phyloP scores from a whole-genome alignment of 257 asterid species.

The Ajuga chamaepitys region DNA sequence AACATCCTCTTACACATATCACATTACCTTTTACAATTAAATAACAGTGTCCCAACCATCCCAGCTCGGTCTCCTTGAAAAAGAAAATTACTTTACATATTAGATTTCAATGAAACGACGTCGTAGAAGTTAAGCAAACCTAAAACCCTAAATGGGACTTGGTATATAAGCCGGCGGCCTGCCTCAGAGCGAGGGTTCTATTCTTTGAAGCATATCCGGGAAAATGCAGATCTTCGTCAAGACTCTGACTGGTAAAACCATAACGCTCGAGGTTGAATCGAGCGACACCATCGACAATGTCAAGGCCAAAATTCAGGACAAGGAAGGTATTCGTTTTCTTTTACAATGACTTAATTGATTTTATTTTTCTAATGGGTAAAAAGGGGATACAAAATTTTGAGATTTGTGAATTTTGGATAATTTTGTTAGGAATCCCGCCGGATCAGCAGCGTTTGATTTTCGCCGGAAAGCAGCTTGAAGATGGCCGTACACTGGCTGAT shows the following conservation, averaged over 20 bases:
- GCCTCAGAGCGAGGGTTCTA: background rate
- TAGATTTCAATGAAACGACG: slow-evolving; percentile 3
- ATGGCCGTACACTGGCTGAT: slow-evolving; percentile 69
- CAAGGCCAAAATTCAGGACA: slow-evolving; percentile 69
- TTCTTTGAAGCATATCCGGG: background rate
- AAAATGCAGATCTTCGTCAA: slow-evolving; percentile 70
- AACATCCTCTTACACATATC: no score
- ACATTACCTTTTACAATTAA: no score
- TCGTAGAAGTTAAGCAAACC: background rate
- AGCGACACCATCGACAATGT: slow-evolving; percentile 73
- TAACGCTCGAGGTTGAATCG: slow-evolving; percentile 70
- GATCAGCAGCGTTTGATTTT: slow-evolving; percentile 74
- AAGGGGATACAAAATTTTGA: background rate
- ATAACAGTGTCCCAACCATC: no score
- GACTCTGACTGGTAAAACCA: slow-evolving; percentile 66
- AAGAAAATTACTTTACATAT: no score
- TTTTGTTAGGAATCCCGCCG: slow-evolving; percentile 54
- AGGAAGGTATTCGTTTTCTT: slow-evolving; percentile 37
- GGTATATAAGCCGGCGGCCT: slow-evolving; percentile 6
- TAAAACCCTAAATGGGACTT: slow-evolving; percentile 19
- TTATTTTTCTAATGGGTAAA: background rate
- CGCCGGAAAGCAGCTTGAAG: slow-evolving; percentile 78
- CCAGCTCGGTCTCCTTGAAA: no score
- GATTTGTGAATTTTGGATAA: background rate
- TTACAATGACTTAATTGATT: background rate